These are phyloP conservation scores for Colletotrichum lentis DNA, from an alignment of 2,329 filamentous ascomycete genomes.

Conservation along the genomic window DNA sequence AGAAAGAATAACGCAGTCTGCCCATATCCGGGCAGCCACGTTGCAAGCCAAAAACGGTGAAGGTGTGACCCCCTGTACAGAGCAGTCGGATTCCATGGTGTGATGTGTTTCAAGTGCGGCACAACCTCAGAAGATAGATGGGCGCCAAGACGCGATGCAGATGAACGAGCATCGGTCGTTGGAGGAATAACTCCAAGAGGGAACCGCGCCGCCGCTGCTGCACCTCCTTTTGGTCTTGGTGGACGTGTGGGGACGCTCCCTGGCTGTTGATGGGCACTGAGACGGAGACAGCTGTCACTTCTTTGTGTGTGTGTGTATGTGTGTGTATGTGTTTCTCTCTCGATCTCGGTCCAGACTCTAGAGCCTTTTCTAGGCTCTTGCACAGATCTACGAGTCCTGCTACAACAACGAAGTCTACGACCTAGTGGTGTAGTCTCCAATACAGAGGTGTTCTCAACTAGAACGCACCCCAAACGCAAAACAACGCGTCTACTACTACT, in stretches of 20 bases:
- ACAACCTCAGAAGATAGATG: conserved; percentile 20
- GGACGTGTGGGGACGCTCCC: neutral
- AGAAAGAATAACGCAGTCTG: conserved; percentile 12
- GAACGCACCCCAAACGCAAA: neutral
- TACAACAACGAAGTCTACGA: too few species aligned
- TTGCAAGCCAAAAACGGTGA: neutral
- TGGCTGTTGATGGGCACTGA: neutral
- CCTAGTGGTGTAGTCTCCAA: neutral
- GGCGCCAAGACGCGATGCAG: conserved; percentile 18
- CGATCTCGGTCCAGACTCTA: too few species aligned
- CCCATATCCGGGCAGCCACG: conserved; percentile 13
- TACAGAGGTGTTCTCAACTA: neutral
- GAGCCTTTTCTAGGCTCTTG: too few species aligned
- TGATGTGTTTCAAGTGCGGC: conserved; percentile 24
- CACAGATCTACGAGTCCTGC: too few species aligned
- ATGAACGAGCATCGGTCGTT: conserved; percentile 19
- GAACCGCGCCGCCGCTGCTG: neutral
- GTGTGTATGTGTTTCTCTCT: too few species aligned
- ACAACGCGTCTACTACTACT: neutral
- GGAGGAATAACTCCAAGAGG: conserved; percentile 32
- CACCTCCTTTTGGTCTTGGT: neutral
- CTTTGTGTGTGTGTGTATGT: too few species aligned
- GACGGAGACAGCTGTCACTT: neutral
- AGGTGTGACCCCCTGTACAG: conserved; percentile 5
- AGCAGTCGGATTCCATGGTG: neutral